Percentiles rank a stretch among this genome's conserved stretches.
phyloP scores from a whole-genome alignment of 345 rosid species.

The Gossypium turneri region DNA sequence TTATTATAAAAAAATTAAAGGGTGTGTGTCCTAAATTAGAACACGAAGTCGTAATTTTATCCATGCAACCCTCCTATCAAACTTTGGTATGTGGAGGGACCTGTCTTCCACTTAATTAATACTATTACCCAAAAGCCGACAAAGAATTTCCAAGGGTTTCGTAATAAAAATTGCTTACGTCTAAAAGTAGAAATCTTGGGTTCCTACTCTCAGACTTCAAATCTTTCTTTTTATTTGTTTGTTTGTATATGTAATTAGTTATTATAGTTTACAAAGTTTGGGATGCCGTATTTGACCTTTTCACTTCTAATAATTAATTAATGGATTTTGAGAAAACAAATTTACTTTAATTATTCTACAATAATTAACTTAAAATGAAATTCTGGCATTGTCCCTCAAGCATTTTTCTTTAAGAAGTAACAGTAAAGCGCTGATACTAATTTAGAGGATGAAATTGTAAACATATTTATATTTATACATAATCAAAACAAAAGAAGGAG shows the following conservation, averaged over 20 bases:
- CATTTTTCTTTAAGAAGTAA: too few relatives aligned
- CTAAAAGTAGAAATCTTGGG: not conserved
- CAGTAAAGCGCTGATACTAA: too few relatives aligned
- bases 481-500: not conserved
- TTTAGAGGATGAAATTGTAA: not conserved
- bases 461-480: not conserved
- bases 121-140: not conserved
- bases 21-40: slow-evolving; percentile 33
- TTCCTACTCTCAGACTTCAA: not conserved
- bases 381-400: too few relatives aligned
- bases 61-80: slow-evolving; percentile 35
- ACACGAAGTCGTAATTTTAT: slow-evolving; percentile 39
- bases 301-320: too few relatives aligned
- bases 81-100: not conserved
- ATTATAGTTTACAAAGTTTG: too few relatives aligned
- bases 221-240: not conserved
- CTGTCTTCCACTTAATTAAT: not conserved
- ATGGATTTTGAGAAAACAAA: too few relatives aligned
- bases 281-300: too few relatives aligned
- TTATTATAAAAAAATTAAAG: not conserved
- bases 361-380: too few relatives aligned
- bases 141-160: not conserved
- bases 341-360: too few relatives aligned
- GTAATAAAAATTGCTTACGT: not conserved
- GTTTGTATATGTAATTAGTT: not conserved